A percentile compares a stretch with the other conserved stretches of the same genome.
phyloP scores from a whole-genome alignment of 345 rosid species.

The Carallia pectinifolia region DNA sequence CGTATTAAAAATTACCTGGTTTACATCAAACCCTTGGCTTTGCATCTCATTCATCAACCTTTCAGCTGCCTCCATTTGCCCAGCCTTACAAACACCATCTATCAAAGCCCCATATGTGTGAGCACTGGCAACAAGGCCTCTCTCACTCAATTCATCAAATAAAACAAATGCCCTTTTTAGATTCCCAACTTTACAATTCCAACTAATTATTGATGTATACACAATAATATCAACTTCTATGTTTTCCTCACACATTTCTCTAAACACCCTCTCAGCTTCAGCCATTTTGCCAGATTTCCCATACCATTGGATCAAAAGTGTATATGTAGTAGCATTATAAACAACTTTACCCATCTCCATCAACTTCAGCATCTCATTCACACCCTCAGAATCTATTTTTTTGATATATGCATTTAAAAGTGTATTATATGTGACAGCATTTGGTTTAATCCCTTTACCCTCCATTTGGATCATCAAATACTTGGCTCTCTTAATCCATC shows the following conservation, averaged over 20 bases:
- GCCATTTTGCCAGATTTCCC: slow-evolving; percentile 35
- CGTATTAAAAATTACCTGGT: slow-evolving; percentile 59
- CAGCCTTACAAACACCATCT: slow-evolving; percentile 72
- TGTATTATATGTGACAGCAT: slow-evolving; percentile 68
- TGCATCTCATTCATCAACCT: slow-evolving; percentile 73
- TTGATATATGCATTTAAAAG: slow-evolving; percentile 57
- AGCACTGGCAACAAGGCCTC: slow-evolving; percentile 56
- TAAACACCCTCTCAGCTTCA: slow-evolving; percentile 64
- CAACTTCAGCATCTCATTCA: slow-evolving; percentile 47
- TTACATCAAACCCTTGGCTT: slow-evolving; percentile 45
- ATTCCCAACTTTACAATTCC: slow-evolving; percentile 52
- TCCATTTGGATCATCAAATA: slow-evolving; percentile 47
- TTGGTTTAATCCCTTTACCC: slow-evolving; percentile 54
- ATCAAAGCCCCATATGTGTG: slow-evolving; percentile 73
- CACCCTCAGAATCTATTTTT: slow-evolving; percentile 44
- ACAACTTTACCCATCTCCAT: slow-evolving; percentile 57
- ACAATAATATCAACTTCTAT: slow-evolving; percentile 49
- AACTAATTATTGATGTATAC: slow-evolving; percentile 60
- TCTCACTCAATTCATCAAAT: slow-evolving; percentile 72
- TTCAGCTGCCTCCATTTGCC: slow-evolving; percentile 74
- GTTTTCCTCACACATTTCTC: slow-evolving; percentile 69
- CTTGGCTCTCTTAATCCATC: slow-evolving; percentile 49
- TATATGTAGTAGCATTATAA: slow-evolving; percentile 58
- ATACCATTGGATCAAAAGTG: slow-evolving; percentile 51
- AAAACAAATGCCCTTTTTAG: slow-evolving; percentile 58